Evolutionary conservation across 208 protist genomes (phyloP), one percentile per base, ranked within the genome.

Genomic region (Acanthamoeba royreba): DNA sequence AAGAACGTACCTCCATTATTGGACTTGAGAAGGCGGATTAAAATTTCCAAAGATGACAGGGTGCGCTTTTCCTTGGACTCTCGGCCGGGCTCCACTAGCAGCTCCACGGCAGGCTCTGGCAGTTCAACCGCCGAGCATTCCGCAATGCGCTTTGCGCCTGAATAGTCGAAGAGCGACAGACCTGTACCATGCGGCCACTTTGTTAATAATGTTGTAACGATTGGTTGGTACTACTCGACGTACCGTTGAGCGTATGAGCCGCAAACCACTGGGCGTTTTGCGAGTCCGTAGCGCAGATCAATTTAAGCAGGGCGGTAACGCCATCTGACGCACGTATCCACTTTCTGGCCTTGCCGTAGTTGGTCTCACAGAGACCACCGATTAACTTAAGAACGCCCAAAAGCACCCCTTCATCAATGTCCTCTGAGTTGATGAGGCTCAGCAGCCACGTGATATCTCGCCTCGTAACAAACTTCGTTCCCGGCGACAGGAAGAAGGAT

Each of bases 191-290:
- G n/a, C n/a, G n/a, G n/a, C n/a, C n/a, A n/a, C n/a, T n/a, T n/a
- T n/a, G n/a, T n/a, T n/a, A n/a, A n/a, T n/a, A n/a, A n/a, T n/a
- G n/a, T n/a, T n/a, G n/a, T n/a, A n/a, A n/a, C n/a, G n/a, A n/a
- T n/a, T n/a, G n/a, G n/a, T n/a, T n/a, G n/a, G n/a, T n/a, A n/a
- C n/a, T n/a, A n/a, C n/a, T n/a, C 2, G 2, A 0, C 72, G 1
- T 35, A 85, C 74, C 74, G n/a, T 85, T 85, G 19, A 85, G 74
- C 43, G 74, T 85, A 31, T 85, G 74, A 3, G 74, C 74, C 46
- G 74, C 74, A 25, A 85, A 85, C 74, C 74, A 85, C 74, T 85
- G 74, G 4, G 74, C 74, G 42, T 85, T 85, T 31, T 85, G 74
- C 74, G 74, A 85, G 25, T 85, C 74, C n/a, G 74, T 85, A 2